These are phyloP conservation scores for Mycena floridula DNA, from an alignment of 768 basidiomycete species.

Conservation along the genomic window DNA sequence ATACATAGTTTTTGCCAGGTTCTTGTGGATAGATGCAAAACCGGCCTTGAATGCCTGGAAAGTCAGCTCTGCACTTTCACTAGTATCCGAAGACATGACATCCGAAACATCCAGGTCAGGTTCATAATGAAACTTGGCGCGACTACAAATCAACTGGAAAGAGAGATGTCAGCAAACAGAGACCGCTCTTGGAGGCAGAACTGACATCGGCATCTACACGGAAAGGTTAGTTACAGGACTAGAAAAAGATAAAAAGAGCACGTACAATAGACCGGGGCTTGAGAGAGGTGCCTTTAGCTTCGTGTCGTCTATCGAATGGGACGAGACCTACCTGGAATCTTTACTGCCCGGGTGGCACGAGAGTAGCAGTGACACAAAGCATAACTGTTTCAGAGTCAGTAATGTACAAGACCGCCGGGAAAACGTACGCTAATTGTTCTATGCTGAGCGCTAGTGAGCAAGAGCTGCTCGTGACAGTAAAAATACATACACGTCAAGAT, in stretches of 20 bases:
- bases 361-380: slow-evolving; percentile 65
- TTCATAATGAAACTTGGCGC: slow-evolving; percentile 46
- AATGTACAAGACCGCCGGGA: slow-evolving; percentile 25
- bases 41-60: slow-evolving; percentile 19
- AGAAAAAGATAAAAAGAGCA: neutral
- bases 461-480: neutral
- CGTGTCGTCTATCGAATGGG: too few relatives aligned
- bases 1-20: slow-evolving; percentile 23
- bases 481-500: too few relatives aligned
- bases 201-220: slow-evolving; percentile 49
- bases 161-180: neutral
- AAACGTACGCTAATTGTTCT: slow-evolving; percentile 43
- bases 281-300: too few relatives aligned
- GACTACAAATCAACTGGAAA: slow-evolving; percentile 44
- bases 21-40: slow-evolving; percentile 23
- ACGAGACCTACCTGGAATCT: too few relatives aligned
- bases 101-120: slow-evolving; percentile 27
- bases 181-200: slow-evolving; percentile 1
- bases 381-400: too few relatives aligned
- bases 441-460: slow-evolving; percentile 28
- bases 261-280: slow-evolving; percentile 70
- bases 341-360: slow-evolving; percentile 65
- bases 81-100: slow-evolving; percentile 31
- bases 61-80: slow-evolving; percentile 10
- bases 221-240: neutral